Base-by-base conservation (phyloP, 2,329 filamentous ascomycete genomes). In the Bipolaris zeicola region DNA sequence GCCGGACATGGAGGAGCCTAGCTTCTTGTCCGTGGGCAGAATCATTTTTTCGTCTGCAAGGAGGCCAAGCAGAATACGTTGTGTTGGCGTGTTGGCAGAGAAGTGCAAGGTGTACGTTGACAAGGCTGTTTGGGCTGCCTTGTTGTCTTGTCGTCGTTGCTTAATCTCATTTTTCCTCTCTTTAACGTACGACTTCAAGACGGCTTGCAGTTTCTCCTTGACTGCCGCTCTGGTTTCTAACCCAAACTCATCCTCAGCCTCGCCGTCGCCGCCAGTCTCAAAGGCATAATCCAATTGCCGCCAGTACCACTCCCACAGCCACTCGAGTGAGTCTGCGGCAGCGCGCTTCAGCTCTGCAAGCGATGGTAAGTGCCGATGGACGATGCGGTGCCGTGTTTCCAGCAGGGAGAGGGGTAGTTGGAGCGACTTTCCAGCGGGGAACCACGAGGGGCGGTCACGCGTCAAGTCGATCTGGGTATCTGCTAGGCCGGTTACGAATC, bases 281-380 rank as follows among this genome's bases (percentile, higher is more conserved):
- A 75, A 69, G 3, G 65, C 66, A n/a, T 62, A 20, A 52, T 81
- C 79, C 18, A 87, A 71, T 36, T 78, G 77, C 11, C 70, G 77
- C 93, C 93, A 98, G 79, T 96, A 97, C 74, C 91, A 91, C 50
- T 87, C 83, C 91, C 91, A 96, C 49, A 97, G 87, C 93, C 93
- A 97, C 42, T 82, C 80, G 60, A 97, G 80, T 1, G 89, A 91
- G 66, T 89, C 86, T 61, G 82, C 78, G 1, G 89, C 86, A 1
- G 89, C 89, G 34, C 83, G 82, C 50, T 91, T 85, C 60, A 97
- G 80, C 61, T 91, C 87, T 10, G 85, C 82, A 50, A 96, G 80
- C 1, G 88, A 87, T 0, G 93, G 93, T 54, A 96, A 80, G 71
- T 92, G 90, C 75, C 96, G 91, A 74, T 98, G 93, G 38, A 92